Base-by-base conservation (phyloP, 2,329 filamentous ascomycete genomes). In the Aspergillus amoenus region DNA sequence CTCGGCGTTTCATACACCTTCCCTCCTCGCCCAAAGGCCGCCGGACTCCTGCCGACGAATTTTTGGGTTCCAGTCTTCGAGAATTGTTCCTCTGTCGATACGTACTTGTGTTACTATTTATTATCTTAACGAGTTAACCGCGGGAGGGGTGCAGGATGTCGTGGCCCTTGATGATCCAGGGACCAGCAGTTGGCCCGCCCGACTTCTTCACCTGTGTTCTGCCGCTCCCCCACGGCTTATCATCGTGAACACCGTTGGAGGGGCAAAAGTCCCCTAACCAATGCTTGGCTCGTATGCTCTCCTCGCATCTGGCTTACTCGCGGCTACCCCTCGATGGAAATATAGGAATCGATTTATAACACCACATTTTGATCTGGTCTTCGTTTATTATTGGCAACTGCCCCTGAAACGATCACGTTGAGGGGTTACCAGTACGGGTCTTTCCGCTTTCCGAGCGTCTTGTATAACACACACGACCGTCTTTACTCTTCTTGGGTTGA, bases 141-240 rank as follows among this genome's bases (percentile, higher is more conserved):
- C 34, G 13, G 13, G 13, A n/a, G 34, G 15, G 15, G n/a, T 15
- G 34, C 12, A 37, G 3, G 34, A 37, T 37, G 15, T 37, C 34
- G 47, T 30, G 27, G 27, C 27, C 9, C 27, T 30, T 30, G 27
- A 30, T 30, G 27, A 30, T 30, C 27, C 27, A 30, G 27, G 27
- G 27, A 30, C 27, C 27, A 11, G 27, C 27, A 24, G 24, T 41
- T 48, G 44, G 40, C 21, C 34, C 34, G 34, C 34, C 37, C 44
- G 41, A 37, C 27, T 47, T 40, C 27, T 55, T 37, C 46, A 50
- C 41, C 30, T 11, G 21, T 21, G 15, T 46, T 44, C 37, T 46
- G 53, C 40, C 42, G 39, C 15, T 43, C 44, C 53, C 48, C 48
- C 54, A 51, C 46, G 55, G 55, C 50, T 57, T 50, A 57, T 53